Percentiles rank a stretch among this genome's conserved stretches.
phyloP scores from a whole-genome alignment of 2,329 filamentous ascomycete genomes.

The Aspergillus caelatus region DNA sequence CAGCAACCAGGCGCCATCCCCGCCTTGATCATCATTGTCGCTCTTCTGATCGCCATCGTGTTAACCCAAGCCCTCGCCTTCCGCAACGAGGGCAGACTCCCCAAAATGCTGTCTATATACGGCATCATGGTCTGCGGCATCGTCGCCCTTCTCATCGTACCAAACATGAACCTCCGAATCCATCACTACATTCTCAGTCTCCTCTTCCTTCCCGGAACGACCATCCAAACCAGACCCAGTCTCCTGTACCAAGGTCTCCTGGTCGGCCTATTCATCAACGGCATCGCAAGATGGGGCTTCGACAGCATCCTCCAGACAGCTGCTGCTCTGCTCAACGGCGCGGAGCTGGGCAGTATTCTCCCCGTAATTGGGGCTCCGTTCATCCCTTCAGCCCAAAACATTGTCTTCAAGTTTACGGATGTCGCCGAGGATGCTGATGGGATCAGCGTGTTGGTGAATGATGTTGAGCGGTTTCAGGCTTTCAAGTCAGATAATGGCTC shows the following conservation, averaged over 20 bases:
- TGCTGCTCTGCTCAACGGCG: constrained; percentile 47
- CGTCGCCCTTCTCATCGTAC: constrained; percentile 55
- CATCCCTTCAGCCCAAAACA: constrained; percentile 27
- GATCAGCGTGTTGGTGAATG: constrained; percentile 62
- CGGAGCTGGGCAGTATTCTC: constrained; percentile 35
- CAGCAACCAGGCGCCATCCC: constrained; percentile 63
- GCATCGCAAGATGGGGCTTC: constrained; percentile 66
- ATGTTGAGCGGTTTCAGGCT: constrained; percentile 60
- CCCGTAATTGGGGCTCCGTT: constrained; percentile 30
- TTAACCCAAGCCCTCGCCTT: constrained; percentile 60
- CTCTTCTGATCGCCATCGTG: constrained; percentile 54
- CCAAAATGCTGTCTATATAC: constrained; percentile 47
- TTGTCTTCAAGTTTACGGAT: constrained; percentile 41
- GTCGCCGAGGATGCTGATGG: constrained; percentile 49
- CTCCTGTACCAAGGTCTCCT: constrained; percentile 65
- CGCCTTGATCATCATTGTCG: constrained; percentile 57
- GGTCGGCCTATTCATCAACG: constrained; percentile 65
- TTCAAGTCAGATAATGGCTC: constrained; percentile 48
- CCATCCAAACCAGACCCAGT: constrained; percentile 60
- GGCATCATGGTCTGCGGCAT: constrained; percentile 47
- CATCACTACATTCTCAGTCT: constrained; percentile 66
- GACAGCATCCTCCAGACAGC: constrained; percentile 62
- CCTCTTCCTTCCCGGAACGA: constrained; percentile 60
- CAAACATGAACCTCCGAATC: constrained; percentile 62
- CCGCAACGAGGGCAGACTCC: constrained; percentile 61